A percentile compares a stretch with the other conserved stretches of the same genome.
Evolutionary conservation across 2,329 filamentous ascomycete genomes (phyloP).

Genomic region (Teratosphaeriaceae sp.): DNA sequence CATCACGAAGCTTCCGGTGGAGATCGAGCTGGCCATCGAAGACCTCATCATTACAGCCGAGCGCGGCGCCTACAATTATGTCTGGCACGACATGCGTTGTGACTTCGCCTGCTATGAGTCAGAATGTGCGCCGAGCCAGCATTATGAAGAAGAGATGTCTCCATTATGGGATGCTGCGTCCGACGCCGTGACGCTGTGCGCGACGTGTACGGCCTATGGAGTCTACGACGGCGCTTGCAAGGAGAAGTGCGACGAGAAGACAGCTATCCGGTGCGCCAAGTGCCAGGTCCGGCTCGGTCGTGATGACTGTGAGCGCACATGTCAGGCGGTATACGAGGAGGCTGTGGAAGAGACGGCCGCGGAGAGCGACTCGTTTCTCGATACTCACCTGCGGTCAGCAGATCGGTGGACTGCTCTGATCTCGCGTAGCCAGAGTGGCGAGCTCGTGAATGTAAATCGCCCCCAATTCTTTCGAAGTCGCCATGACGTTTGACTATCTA

Average conservation of each 20-base stretch:
- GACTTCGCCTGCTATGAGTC: slow-evolving; percentile 2
- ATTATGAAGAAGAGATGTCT: not conserved
- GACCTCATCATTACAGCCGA: slow-evolving; percentile 9
- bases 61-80: not conserved
- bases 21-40: slow-evolving; percentile 16
- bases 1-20: slow-evolving; percentile 16
- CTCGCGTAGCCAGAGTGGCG: slow-evolving; percentile 1
- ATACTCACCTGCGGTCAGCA: not conserved
- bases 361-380: not conserved
- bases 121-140: not conserved
- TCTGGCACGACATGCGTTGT: not conserved
- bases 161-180: not conserved
- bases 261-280: not conserved
- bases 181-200: not conserved
- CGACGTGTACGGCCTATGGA: not conserved
- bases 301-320: slow-evolving; percentile 7
- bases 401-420: slow-evolving; percentile 4
- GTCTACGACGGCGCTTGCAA: not conserved
- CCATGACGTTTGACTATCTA: not conserved
- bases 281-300: not conserved
- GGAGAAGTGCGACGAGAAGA: slow-evolving; percentile 7
- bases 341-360: not conserved
- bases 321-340: slow-evolving; percentile 4
- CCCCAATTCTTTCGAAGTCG: no score
- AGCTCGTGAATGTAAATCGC: no score